These are phyloP conservation scores for Lyophyllum shimeji DNA, from an alignment of 768 basidiomycete genomes.

Conservation along the genomic window DNA sequence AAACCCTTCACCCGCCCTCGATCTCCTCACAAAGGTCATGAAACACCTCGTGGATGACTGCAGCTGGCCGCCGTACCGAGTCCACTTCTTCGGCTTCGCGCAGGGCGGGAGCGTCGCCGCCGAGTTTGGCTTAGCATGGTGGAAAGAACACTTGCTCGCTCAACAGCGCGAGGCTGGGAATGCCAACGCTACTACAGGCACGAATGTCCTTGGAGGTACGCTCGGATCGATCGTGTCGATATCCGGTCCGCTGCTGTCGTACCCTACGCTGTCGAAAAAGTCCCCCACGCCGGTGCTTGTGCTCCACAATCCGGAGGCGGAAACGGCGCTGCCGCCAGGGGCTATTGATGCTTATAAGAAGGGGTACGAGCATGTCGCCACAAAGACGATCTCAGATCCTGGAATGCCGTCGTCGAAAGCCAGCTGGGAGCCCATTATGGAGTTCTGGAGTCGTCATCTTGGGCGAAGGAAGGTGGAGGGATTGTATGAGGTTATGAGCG, in stretches of 20 bases:
- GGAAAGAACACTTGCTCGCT: constrained; percentile 37
- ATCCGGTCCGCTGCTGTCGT: constrained; percentile 75
- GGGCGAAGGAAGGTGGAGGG: constrained; percentile 56
- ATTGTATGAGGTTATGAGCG: constrained; percentile 68
- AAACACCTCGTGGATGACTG: constrained; percentile 59
- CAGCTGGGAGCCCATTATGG: constrained; percentile 86
- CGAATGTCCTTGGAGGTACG: constrained; percentile 14
- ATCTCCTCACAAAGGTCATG: constrained; percentile 51
- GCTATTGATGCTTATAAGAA: constrained; percentile 56
- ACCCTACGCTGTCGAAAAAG: constrained; percentile 55
- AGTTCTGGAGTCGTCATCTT: constrained; percentile 78
- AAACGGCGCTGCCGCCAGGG: constrained; percentile 41
- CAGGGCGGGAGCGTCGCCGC: constrained; percentile 82
- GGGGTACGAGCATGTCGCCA: constrained; percentile 51
- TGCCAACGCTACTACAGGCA: constrained; percentile 9
- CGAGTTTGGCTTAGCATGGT: constrained; percentile 63
- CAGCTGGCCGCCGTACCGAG: constrained; percentile 62
- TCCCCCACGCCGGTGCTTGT: constrained; percentile 65
- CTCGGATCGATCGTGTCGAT: constrained; percentile 71
- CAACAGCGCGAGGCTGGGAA: constrained; percentile 9
- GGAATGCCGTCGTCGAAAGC: constrained; percentile 77
- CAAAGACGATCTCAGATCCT: constrained; percentile 45
- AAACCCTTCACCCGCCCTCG: constrained; percentile 70
- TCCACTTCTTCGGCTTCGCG: constrained; percentile 87
- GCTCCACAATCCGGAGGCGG: constrained; percentile 52